Conservation (phyloP, 371 early-diverging fungal genomes). For the Coemansia sp. region DNA sequence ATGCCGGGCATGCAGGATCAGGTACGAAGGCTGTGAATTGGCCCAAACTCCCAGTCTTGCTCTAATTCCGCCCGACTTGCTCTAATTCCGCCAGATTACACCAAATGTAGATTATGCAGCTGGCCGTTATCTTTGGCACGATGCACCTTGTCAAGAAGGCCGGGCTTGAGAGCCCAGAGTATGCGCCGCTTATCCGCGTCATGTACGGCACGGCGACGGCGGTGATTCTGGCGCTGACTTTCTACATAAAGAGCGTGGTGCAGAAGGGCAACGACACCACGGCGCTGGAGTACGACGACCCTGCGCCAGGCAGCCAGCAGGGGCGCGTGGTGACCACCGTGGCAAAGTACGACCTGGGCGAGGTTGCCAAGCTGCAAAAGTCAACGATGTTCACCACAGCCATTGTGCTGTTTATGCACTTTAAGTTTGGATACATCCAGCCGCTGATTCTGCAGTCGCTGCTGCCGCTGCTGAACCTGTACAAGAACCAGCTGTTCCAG, state of each 20-base stretch:
- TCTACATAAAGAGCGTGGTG: constrained; percentile 60
- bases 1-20: constrained; percentile 49
- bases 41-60: background rate
- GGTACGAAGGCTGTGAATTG: constrained; percentile 10
- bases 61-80: background rate
- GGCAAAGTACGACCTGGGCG: constrained; percentile 78
- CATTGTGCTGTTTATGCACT: constrained; percentile 80
- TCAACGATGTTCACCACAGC: constrained; percentile 66
- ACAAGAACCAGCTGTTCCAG: constrained; percentile 71
- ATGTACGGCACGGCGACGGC: constrained; percentile 69
- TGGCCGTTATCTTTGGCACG: constrained; percentile 66
- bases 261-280: constrained; percentile 74
- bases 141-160: constrained; percentile 73
- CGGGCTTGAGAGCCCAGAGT: constrained; percentile 67
- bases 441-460: constrained; percentile 88
- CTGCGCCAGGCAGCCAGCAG: constrained; percentile 39
- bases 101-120: constrained; percentile 56
- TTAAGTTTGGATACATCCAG: constrained; percentile 85
- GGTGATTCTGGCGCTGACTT: constrained; percentile 59
- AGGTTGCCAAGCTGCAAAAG: constrained; percentile 71
- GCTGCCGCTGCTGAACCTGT: constrained; percentile 74
- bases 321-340: constrained; percentile 68
- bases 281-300: constrained; percentile 63
- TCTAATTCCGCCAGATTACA: background rate
- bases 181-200: constrained; percentile 61